phyloP scores from a whole-genome alignment of 1,284 basidiomycete species.

The Marasmius oreades region DNA sequence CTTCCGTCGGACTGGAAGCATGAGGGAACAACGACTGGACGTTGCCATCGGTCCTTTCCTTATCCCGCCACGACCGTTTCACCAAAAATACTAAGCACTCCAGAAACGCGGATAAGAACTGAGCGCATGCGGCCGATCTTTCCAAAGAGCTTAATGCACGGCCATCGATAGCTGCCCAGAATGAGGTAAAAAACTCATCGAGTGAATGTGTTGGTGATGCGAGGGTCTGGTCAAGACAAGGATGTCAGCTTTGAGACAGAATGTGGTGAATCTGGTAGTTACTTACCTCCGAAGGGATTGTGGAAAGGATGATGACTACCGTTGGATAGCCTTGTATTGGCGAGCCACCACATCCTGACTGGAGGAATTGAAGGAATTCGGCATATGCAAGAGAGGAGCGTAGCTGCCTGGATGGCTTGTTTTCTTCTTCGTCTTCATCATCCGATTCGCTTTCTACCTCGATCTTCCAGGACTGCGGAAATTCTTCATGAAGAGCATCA shows the following conservation, averaged over 20 bases:
- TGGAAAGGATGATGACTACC: slow-evolving; percentile 74
- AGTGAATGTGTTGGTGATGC: slow-evolving; percentile 24
- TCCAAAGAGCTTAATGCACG: slow-evolving; percentile 56
- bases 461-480: slow-evolving; percentile 59
- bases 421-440: slow-evolving; percentile 25
- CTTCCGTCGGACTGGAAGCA: not conserved
- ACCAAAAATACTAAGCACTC: slow-evolving; percentile 67
- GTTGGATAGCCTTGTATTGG: slow-evolving; percentile 75
- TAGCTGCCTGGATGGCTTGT: slow-evolving; percentile 8
- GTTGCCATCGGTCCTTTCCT: slow-evolving; percentile 7
- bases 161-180: slow-evolving; percentile 76
- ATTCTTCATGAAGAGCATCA: slow-evolving; percentile 39
- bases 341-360: slow-evolving; percentile 72
- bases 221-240: not conserved
- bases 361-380: slow-evolving; percentile 75
- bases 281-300: slow-evolving; percentile 62
- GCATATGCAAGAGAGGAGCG: slow-evolving; percentile 47
- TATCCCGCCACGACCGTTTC: slow-evolving; percentile 32
- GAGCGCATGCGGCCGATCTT: slow-evolving; percentile 45
- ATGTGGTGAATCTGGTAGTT: slow-evolving; percentile 8
- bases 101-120: slow-evolving; percentile 65
- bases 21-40: not conserved
- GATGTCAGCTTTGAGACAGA: not conserved
- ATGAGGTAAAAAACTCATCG: slow-evolving; percentile 59
- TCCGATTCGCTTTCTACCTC: slow-evolving; percentile 34